phyloP scores from a whole-genome alignment of 2,329 filamentous ascomycete genomes.

The Nigrospora sphaerica region DNA sequence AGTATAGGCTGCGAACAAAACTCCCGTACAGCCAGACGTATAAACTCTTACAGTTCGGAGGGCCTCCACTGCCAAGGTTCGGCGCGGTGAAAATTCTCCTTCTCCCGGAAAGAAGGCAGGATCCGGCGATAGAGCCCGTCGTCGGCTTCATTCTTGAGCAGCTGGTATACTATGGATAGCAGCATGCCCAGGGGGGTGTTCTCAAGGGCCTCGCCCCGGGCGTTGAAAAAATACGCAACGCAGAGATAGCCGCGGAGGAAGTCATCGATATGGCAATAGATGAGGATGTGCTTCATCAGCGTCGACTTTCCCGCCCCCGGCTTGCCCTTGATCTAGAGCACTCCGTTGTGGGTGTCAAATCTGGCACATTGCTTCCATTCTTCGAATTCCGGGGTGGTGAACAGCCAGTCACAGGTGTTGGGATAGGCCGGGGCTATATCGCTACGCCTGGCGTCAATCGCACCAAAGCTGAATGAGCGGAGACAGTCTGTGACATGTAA shows the following conservation, averaged over 20 bases:
- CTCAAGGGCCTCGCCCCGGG: conserved; percentile 10
- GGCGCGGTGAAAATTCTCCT: background rate
- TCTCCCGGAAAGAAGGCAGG: conserved; percentile 4
- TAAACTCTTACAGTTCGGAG: background rate
- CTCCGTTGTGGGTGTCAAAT: conserved; percentile 8
- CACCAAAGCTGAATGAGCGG: conserved; percentile 6
- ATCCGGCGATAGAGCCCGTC: background rate
- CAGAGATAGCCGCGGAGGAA: conserved; percentile 6
- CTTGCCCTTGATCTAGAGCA: conserved; percentile 22
- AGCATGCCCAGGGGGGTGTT: conserved; percentile 12
- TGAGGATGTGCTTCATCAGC: background rate
- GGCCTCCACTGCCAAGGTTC: background rate
- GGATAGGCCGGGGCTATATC: conserved; percentile 6
- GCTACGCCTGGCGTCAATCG: conserved; percentile 9
- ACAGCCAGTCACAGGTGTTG: conserved; percentile 15
- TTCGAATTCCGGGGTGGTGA: conserved; percentile 9
- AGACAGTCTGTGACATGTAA: background rate
- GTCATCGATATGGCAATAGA: background rate
- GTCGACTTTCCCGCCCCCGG: conserved; percentile 16
- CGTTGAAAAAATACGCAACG: conserved; percentile 13
- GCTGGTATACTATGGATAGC: conserved; percentile 11
- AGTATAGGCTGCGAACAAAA: background rate
- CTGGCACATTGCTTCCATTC: conserved; percentile 9
- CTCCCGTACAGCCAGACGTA: background rate
- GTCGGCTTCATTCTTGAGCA: conserved; percentile 5